These are phyloP conservation scores for Talaromyces piceae DNA, from an alignment of 2,329 filamentous ascomycete genomes.

Conservation along the genomic window DNA sequence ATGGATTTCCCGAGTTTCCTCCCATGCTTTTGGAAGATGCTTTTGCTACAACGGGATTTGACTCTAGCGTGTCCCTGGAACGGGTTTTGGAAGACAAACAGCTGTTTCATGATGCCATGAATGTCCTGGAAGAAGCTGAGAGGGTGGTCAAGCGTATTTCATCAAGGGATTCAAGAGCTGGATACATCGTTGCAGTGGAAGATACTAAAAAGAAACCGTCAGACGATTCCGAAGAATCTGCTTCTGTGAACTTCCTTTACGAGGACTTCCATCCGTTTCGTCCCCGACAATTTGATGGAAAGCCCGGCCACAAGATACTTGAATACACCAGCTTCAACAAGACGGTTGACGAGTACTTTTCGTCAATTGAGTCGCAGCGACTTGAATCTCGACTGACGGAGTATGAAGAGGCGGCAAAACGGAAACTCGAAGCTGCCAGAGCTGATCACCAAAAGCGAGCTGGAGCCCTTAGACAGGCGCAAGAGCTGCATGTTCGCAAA, in stretches of 20 bases:
- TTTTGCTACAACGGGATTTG: slow-evolving; percentile 62
- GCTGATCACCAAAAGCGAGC: slow-evolving; percentile 79
- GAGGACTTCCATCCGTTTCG: slow-evolving; percentile 94
- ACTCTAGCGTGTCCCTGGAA: slow-evolving; percentile 59
- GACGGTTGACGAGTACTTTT: slow-evolving; percentile 95
- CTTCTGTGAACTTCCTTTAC: slow-evolving; percentile 54
- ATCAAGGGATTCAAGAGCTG: slow-evolving; percentile 57
- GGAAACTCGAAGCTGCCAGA: slow-evolving; percentile 76
- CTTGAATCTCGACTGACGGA: slow-evolving; percentile 77
- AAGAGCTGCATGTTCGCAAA: slow-evolving; percentile 77
- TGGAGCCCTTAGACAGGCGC: slow-evolving; percentile 71
- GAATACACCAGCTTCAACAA: slow-evolving; percentile 82
- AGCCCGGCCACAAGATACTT: slow-evolving; percentile 59
- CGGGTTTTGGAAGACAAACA: slow-evolving; percentile 61
- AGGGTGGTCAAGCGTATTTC: slow-evolving; percentile 63
- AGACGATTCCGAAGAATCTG: slow-evolving; percentile 28
- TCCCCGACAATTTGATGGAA: slow-evolving; percentile 67
- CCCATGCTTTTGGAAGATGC: slow-evolving; percentile 83
- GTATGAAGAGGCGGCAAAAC: slow-evolving; percentile 70
- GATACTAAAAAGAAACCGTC: slow-evolving; percentile 23
- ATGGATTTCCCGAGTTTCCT: slow-evolving; percentile 80
- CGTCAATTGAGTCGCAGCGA: slow-evolving; percentile 89
- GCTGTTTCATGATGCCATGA: slow-evolving; percentile 59
- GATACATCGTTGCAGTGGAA: slow-evolving; percentile 78
- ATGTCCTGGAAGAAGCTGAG: slow-evolving; percentile 62